A percentile compares a stretch with the other conserved stretches of the same genome.
phyloP scores from a whole-genome alignment of 1,284 basidiomycete genomes.

The Sporisorium sorghi region DNA sequence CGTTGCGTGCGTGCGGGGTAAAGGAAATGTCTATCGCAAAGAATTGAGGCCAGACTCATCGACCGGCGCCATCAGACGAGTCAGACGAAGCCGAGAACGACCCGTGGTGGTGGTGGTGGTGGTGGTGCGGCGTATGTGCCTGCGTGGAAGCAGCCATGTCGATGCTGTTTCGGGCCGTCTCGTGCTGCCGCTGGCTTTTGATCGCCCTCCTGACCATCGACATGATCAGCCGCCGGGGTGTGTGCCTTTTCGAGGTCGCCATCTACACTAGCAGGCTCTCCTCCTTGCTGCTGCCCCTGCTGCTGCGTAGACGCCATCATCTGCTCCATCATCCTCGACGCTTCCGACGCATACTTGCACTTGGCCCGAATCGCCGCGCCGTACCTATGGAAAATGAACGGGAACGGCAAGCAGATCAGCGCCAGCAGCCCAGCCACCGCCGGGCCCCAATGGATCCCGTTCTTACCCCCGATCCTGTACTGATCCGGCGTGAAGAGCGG shows the following conservation, averaged over 20 bases:
- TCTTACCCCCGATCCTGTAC: slow-evolving; percentile 70
- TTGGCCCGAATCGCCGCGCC: slow-evolving; percentile 71
- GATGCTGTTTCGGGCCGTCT: background rate
- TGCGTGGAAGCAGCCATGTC: slow-evolving; percentile 14
- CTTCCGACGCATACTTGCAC: slow-evolving; percentile 69
- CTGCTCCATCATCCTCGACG: slow-evolving; percentile 36
- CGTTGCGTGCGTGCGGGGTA: no score
- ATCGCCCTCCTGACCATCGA: slow-evolving; percentile 11
- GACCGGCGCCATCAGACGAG: background rate
- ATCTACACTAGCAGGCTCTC: slow-evolving; percentile 3
- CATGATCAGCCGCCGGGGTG: slow-evolving; percentile 4
- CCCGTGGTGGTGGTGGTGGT: no score
- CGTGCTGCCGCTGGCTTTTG: slow-evolving; percentile 10
- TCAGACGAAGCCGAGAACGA: slow-evolving; percentile 6
- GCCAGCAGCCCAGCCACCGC: slow-evolving; percentile 79
- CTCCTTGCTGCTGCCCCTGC: background rate
- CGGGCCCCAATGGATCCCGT: slow-evolving; percentile 81
- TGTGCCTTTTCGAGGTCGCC: slow-evolving; percentile 31
- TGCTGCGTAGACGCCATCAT: slow-evolving; percentile 30
- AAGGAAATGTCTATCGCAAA: background rate
- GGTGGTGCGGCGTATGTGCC: slow-evolving; percentile 13
- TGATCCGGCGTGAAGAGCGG: slow-evolving; percentile 73
- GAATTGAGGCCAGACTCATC: background rate
- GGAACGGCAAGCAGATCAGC: slow-evolving; percentile 78
- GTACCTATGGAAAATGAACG: slow-evolving; percentile 72